These are phyloP conservation scores for Globisporangium paroecandrum DNA, from an alignment of 352 stramenopile species.

Conservation along the genomic window DNA sequence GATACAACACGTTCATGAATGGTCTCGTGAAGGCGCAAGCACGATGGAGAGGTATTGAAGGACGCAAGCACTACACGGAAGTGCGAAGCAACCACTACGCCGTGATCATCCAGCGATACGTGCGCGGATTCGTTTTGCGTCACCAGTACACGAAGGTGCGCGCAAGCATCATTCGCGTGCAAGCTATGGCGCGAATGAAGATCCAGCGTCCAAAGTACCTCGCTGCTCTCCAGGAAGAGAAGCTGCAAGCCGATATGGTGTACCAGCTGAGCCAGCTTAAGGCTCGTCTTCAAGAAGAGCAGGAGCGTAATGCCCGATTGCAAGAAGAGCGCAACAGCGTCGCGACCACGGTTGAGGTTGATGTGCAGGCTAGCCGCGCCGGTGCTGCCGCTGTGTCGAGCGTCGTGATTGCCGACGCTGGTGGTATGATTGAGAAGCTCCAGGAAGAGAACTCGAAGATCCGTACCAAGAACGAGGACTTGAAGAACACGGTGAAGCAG, in stretches of 20 bases:
- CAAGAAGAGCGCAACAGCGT: slow-evolving; percentile 51
- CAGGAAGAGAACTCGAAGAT: slow-evolving; percentile 78
- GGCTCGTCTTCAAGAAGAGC: slow-evolving; percentile 72
- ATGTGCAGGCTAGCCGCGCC: slow-evolving; percentile 16
- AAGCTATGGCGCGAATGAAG: slow-evolving; percentile 79
- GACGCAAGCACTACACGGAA: slow-evolving; percentile 56
- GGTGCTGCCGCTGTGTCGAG: slow-evolving; percentile 41
- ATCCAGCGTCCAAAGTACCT: slow-evolving; percentile 78
- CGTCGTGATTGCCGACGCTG: slow-evolving; percentile 72
- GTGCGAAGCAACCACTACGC: slow-evolving; percentile 82
- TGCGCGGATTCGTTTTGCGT: slow-evolving; percentile 66
- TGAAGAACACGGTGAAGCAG: slow-evolving; percentile 53
- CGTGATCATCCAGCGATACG: slow-evolving; percentile 81
- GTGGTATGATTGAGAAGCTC: slow-evolving; percentile 81
- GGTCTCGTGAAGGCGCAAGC: slow-evolving; percentile 62
- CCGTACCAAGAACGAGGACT: slow-evolving; percentile 71
- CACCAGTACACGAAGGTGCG: slow-evolving; percentile 63
- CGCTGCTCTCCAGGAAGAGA: slow-evolving; percentile 70
- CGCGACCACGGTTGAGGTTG: slow-evolving; percentile 30
- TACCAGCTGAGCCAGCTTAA: slow-evolving; percentile 83
- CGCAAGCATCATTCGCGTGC: slow-evolving; percentile 69
- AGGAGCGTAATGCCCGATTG: slow-evolving; percentile 68
- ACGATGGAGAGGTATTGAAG: slow-evolving; percentile 66
- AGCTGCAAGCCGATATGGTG: slow-evolving; percentile 81
- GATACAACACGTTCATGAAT: slow-evolving; percentile 81